Conservation (phyloP, 306 rosid genomes). For the Macrotyloma uniflorum region DNA sequence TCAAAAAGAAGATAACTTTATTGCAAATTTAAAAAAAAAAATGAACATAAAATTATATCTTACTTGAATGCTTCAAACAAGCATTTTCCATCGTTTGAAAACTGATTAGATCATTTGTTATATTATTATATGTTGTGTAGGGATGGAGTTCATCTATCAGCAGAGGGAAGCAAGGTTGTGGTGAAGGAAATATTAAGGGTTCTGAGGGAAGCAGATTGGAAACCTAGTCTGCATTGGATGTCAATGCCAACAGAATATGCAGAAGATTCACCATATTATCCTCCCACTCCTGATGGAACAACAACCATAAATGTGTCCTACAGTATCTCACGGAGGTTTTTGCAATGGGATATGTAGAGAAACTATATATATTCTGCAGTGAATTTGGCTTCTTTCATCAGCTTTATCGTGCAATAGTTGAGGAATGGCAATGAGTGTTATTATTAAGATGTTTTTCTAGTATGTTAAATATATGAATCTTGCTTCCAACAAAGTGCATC, state of each 20-base stretch:
- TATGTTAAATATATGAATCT: not conserved
- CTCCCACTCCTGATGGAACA: slow-evolving; percentile 44
- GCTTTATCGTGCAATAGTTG: no score
- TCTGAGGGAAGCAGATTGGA: slow-evolving; percentile 71
- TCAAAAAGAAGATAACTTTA: no score
- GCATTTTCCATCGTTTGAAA: not conserved
- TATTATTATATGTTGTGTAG: slow-evolving; percentile 30
- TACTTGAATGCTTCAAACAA: not conserved
- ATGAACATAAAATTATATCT: not conserved
- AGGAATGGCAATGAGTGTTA: not conserved
- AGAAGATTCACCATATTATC: slow-evolving; percentile 56
- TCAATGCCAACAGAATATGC: slow-evolving; percentile 64
- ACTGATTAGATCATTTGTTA: not conserved
- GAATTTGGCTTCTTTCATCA: no score
- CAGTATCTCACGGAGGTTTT: not conserved
- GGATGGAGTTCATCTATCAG: slow-evolving; percentile 78
- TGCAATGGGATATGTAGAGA: slow-evolving; percentile 44
- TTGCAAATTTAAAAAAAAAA: no score
- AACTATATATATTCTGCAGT: not conserved
- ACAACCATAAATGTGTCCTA: slow-evolving; percentile 34
- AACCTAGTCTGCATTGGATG: slow-evolving; percentile 64
- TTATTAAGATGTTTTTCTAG: not conserved
- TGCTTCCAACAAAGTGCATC: not conserved
- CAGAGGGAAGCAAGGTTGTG: slow-evolving; percentile 72
- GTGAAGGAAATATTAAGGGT: slow-evolving; percentile 65